Base-by-base conservation (phyloP, 495 filamentous ascomycete genomes). In the Xylaria curta region DNA sequence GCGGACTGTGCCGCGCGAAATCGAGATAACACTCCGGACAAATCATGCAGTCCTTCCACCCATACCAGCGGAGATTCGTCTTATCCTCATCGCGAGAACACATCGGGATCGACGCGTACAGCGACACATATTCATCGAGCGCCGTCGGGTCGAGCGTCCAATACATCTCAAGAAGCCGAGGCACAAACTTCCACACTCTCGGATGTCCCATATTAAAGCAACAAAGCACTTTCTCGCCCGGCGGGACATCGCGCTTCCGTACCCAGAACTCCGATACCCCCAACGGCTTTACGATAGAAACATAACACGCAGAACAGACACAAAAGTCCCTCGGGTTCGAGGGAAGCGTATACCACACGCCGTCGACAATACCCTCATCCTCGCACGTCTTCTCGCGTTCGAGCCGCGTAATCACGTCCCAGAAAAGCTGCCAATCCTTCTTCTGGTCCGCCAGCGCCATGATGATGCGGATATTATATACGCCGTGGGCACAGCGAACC, bases 11-110 rank as follows among this genome's bases (percentile, higher is more conserved):
- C 10, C 71, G 75, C 13, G 81, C 78, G 42, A 78, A 80, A 21
- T 81, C 79, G 33, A 75, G 70, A 68, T 79, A 82, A 54, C 82
- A 83, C 62, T 81, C 80, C 10, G 81, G 73, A 66, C 82, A 84
- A 17, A 81, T 80, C 19, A 79, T 79, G 63, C 80, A 83, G 12
- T 82, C 79, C 42, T 72, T 71, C 67, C 76, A 78, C 7, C 82
- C 78, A 33, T 82, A 82, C 82, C 82, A 83, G 47, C 64, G 72
- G 49, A 65, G 75, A 21, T 76, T 74, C 62, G 72, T 65, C 36
- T 68, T 59, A 24, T 79, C 76, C 31, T 76, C 76, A 8, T 81
- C 73, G 21, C 76, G 78, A 9, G 69, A 69, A 69, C 80, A 83
- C 40, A 63, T 44, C 5, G 80, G 44, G 15, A 66, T n/a, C 63